Evolutionary conservation across 805 yeast genomes (phyloP).

Genomic region (Pichia ethanolica): DNA sequence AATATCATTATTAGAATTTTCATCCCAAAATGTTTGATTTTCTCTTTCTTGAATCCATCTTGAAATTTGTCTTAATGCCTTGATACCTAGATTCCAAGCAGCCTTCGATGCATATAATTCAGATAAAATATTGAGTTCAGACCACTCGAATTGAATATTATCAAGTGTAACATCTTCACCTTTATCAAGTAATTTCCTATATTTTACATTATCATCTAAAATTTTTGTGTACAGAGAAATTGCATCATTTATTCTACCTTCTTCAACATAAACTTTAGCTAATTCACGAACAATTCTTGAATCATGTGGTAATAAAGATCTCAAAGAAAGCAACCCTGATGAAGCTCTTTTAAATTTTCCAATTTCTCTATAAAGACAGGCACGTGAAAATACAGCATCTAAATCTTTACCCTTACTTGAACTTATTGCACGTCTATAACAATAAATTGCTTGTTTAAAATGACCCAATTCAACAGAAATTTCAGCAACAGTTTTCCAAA

Average conservation of each 20-base stretch:
- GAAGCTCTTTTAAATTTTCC: slow-evolving; percentile 65
- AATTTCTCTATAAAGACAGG: slow-evolving; percentile 57
- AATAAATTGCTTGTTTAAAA: slow-evolving; percentile 67
- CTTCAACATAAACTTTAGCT: slow-evolving; percentile 45
- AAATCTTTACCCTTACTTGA: slow-evolving; percentile 38
- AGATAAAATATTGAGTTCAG: slow-evolving; percentile 74
- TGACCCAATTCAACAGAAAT: slow-evolving; percentile 59
- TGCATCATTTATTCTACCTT: slow-evolving; percentile 63
- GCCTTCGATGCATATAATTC: slow-evolving; percentile 71
- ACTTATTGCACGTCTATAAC: slow-evolving; percentile 60
- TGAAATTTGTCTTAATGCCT: slow-evolving; percentile 59
- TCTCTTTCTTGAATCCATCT: slow-evolving; percentile 77
- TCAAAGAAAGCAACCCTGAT: slow-evolving; percentile 60
- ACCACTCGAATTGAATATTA: slow-evolving; percentile 69
- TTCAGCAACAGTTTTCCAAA: slow-evolving; percentile 75
- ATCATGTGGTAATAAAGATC: slow-evolving; percentile 50
- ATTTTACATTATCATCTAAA: slow-evolving; percentile 49
- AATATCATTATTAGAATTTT: slow-evolving; percentile 49
- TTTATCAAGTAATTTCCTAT: slow-evolving; percentile 25
- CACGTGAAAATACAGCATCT: slow-evolving; percentile 54
- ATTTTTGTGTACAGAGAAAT: slow-evolving; percentile 60
- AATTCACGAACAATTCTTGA: slow-evolving; percentile 53
- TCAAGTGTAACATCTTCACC: slow-evolving; percentile 20
- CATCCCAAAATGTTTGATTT: slow-evolving; percentile 61
- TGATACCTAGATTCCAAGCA: slow-evolving; percentile 57